phyloP scores from a whole-genome alignment of 306 rosid species.

The Carpinus fangiana region DNA sequence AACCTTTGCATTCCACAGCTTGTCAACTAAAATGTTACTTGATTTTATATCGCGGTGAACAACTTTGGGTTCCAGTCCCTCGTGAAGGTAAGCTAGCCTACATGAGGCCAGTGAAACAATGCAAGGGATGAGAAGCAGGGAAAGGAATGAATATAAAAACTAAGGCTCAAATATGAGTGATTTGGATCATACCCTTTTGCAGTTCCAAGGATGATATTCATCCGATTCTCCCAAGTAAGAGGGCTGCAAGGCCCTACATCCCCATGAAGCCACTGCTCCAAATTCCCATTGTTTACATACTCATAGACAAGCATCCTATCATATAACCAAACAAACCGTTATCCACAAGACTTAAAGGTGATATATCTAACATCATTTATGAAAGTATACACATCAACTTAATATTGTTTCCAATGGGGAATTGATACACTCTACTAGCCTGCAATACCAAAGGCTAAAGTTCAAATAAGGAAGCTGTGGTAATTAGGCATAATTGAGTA shows the following conservation, averaged over 20 bases:
- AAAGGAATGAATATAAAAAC: neutral
- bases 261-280: conserved; percentile 92
- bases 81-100: conserved; percentile 82
- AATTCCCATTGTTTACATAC: conserved; percentile 81
- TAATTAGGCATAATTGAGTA: conserved; percentile 25
- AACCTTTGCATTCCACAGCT: conserved; percentile 87
- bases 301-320: conserved; percentile 89
- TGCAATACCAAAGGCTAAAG: neutral
- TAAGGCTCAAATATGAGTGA: neutral
- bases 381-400: neutral
- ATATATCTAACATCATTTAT: neutral
- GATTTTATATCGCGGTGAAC: conserved; percentile 91
- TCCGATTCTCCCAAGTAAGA: conserved; percentile 81
- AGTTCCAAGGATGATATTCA: conserved; percentile 75
- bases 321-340: neutral
- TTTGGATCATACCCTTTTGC: conserved; percentile 68
- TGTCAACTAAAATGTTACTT: conserved; percentile 83
- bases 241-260: conserved; percentile 83
- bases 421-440: neutral
- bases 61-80: conserved; percentile 92
- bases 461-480: conserved; percentile 3
- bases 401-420: too few species aligned
- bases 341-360: neutral
- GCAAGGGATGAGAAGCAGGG: conserved; percentile 1
- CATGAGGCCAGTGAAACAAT: neutral